These are phyloP conservation scores for Atkinsonella texensis DNA, from an alignment of 2,329 filamentous ascomycete species.

Conservation along the genomic window DNA sequence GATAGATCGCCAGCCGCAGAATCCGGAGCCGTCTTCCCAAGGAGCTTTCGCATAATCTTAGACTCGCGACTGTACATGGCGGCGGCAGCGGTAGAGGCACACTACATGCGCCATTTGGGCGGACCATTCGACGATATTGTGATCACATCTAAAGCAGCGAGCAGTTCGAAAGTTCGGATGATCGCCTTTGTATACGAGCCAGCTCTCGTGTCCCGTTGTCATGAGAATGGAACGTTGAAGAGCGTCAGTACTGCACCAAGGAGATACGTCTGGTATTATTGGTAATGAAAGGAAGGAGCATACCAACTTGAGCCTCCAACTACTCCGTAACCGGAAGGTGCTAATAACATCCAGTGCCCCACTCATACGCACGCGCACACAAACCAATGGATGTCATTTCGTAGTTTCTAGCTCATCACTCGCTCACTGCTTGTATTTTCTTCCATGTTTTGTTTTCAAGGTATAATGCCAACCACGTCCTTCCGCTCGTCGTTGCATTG, in stretches of 20 bases:
- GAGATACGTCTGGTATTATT: not conserved
- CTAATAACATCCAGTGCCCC: not conserved
- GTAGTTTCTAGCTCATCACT: no score
- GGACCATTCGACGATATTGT: not conserved
- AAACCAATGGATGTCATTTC: no score
- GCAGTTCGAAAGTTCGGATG: not conserved
- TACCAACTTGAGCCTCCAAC: not conserved
- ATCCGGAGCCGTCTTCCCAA: slow-evolving; percentile 40
- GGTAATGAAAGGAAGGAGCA: not conserved
- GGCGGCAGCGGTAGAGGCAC: slow-evolving; percentile 15
- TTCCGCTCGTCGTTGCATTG: no score
- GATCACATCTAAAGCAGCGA: slow-evolving; percentile 1
- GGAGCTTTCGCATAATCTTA: slow-evolving; percentile 48
- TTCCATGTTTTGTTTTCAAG: no score
- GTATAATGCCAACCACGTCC: no score
- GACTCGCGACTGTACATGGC: slow-evolving; percentile 41
- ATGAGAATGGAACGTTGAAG: not conserved
- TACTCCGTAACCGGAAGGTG: not conserved
- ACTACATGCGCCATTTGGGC: slow-evolving; percentile 22
- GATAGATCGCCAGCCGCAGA: slow-evolving; percentile 31
- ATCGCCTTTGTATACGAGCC: not conserved
- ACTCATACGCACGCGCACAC: not conserved
- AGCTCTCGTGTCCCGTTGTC: not conserved
- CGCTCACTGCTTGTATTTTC: no score
- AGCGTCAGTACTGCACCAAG: not conserved